These are phyloP conservation scores for Linum usitatissimum DNA, from an alignment of 345 rosid genomes.

Conservation along the genomic window DNA sequence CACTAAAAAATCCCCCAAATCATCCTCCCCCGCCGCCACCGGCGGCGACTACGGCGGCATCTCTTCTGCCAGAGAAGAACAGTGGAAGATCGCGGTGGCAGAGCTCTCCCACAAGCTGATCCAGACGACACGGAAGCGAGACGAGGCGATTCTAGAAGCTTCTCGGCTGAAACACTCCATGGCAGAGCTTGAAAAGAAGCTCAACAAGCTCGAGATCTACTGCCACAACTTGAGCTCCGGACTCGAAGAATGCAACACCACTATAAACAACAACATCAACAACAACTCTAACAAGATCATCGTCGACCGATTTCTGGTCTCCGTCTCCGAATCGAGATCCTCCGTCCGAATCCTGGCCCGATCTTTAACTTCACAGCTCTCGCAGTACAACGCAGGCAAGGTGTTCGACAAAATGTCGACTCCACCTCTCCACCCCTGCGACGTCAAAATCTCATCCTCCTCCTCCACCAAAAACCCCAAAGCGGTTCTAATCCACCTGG, in stretches of 20 bases:
- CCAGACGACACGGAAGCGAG: constrained; percentile 68
- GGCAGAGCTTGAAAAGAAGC: constrained; percentile 89
- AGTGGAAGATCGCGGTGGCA: constrained; percentile 60
- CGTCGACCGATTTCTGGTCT: constrained; percentile 47
- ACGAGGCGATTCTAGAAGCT: constrained; percentile 74
- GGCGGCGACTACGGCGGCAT: constrained; percentile 1
- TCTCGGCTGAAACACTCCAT: constrained; percentile 64
- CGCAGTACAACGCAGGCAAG: constrained; percentile 44
- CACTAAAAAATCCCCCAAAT: constrained; percentile 50
- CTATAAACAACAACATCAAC: too few species aligned
- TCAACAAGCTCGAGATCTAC: constrained; percentile 72
- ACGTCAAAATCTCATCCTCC: constrained; percentile 43
- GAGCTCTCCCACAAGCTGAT: constrained; percentile 78
- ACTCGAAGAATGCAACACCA: constrained; percentile 49
- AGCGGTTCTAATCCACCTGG: constrained; percentile 44
- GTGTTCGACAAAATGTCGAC: constrained; percentile 46
- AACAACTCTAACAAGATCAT: too few species aligned
- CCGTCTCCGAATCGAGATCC: constrained; percentile 62
- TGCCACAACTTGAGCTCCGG: constrained; percentile 71
- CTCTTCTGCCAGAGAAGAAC: constrained; percentile 44
- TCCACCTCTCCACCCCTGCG: constrained; percentile 54
- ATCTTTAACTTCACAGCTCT: constrained; percentile 48
- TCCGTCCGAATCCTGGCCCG: constrained; percentile 51
- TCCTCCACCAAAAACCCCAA: constrained; percentile 50
- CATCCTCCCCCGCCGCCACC: constrained; percentile 3